A percentile compares a stretch with the other conserved stretches of the same genome.
Evolutionary conservation across 192 early-diverging fungal species (phyloP).

Genomic region (Gaertneriomyces sp.): DNA sequence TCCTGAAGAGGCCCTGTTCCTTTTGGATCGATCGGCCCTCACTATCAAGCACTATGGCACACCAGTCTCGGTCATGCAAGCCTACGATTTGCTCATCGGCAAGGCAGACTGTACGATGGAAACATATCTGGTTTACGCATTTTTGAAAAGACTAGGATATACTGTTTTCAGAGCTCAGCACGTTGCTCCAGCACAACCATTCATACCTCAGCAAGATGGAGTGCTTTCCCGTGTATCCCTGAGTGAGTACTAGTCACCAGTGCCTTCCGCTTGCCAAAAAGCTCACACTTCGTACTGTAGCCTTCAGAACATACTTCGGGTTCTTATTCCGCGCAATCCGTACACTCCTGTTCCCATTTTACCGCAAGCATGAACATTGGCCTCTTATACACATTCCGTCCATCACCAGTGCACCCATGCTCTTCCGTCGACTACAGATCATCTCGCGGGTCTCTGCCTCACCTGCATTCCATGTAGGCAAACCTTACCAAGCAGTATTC

Average conservation of each 20-base stretch:
- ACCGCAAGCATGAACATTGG: no score
- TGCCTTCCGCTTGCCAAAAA: no score
- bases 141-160: conserved; percentile 23
- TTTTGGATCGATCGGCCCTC: conserved; percentile 22
- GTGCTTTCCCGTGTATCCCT: not conserved
- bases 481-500: not conserved
- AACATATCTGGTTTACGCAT: conserved; percentile 22
- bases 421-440: not conserved
- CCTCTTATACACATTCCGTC: no score
- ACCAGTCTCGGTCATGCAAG: conserved; percentile 14
- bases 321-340: no score
- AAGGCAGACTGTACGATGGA: not conserved
- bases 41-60: conserved; percentile 6
- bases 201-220: not conserved
- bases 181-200: not conserved
- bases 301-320: no score
- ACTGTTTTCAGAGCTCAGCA: conserved; percentile 5
- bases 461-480: not conserved
- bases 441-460: not conserved
- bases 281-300: no score
- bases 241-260: not conserved
- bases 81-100: conserved; percentile 11
- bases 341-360: no score
- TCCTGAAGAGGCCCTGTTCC: conserved; percentile 19
- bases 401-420: no score